Evolutionary conservation across 2,329 filamentous ascomycete genomes (phyloP), one percentile per base, ranked within the genome.

Genomic region (Ophiostoma himal-ulmi): DNA sequence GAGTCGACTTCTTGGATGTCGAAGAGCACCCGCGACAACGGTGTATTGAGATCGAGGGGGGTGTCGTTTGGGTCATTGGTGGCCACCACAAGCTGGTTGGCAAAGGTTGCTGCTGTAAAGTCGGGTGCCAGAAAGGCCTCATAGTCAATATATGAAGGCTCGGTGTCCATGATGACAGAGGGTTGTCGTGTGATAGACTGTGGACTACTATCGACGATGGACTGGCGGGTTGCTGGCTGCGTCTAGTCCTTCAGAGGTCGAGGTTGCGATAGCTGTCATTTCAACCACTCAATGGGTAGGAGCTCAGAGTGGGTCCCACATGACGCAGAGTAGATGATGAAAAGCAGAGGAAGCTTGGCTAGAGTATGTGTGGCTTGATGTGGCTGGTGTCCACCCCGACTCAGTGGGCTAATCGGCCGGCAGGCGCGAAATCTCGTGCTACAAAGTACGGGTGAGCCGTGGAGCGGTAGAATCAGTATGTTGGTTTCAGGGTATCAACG

Each of bases 1-100:
- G 94, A 96, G 80, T 98, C 94, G 74, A 99, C 91, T 80, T 98
- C 95, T 78, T 98, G 95, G 3, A 95, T 90, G 80, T 99, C 95
- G 80, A 99, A 99, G 7, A 98, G 88, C 5, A 97, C 94, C 70
- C 93, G 89, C 5, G 94, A 97, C 67, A 99, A 86, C 2, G 95
- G 94, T 20, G 95, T 98, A 6, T 93, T 94, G 71, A 99, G 90
- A 79, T 99, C 95, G 76, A 98, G 87, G 7, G 93, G 91, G 1
- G 90, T 90, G 80, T 98, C 95, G 75, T 90, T 92, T 71, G 93
- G 85, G 81, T 97, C 96, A 83, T 98, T 98, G 70, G 94, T 98
- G 54, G 89, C 86, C 71, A 94, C 88, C 67, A 98, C 91, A 71
- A 99, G 88, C 36, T 88, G 87, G 79, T 98, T 97, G 75, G 95